Evolutionary conservation across 495 filamentous ascomycete genomes (phyloP).

Genomic region (Talaromyces nanjingensis): DNA sequence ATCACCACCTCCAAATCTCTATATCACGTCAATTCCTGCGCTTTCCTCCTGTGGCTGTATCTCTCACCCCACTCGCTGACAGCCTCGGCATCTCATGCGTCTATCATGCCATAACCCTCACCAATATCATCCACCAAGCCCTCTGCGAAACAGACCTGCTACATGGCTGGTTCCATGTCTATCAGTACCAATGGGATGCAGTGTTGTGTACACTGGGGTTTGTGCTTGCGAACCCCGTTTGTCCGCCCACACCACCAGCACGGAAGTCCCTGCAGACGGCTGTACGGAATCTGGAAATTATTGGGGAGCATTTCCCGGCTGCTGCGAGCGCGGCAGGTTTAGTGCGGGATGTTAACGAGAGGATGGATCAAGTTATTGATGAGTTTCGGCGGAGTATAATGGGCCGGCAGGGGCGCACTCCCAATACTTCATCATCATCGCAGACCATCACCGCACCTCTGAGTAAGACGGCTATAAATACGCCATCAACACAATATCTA

Average conservation of each 20-base stretch:
- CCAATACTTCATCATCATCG: neutral
- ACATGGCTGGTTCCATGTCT: conserved; percentile 36
- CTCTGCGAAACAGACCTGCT: conserved; percentile 37
- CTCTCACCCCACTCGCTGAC: conserved; percentile 20
- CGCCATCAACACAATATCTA: neutral
- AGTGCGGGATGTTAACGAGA: neutral
- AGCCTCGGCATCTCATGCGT: conserved; percentile 39
- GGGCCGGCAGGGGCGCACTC: neutral
- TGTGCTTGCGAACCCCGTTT: conserved; percentile 32
- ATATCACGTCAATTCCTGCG: conserved; percentile 20
- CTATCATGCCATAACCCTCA: conserved; percentile 40
- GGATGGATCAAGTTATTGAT: neutral
- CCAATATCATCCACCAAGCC: conserved; percentile 40
- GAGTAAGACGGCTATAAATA: neutral
- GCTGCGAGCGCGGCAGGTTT: neutral
- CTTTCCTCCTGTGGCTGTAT: conserved; percentile 13
- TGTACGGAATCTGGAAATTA: neutral
- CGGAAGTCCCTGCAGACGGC: conserved; percentile 28
- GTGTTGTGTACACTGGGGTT: conserved; percentile 40
- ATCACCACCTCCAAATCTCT: conserved; percentile 21
- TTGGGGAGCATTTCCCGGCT: neutral
- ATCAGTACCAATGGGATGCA: conserved; percentile 46
- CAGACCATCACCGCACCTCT: neutral
- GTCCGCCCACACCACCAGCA: conserved; percentile 22
- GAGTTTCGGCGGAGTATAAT: neutral